Base-by-base conservation (phyloP, 768 basidiomycete species). In the Hebeloma cylindrosporum region DNA sequence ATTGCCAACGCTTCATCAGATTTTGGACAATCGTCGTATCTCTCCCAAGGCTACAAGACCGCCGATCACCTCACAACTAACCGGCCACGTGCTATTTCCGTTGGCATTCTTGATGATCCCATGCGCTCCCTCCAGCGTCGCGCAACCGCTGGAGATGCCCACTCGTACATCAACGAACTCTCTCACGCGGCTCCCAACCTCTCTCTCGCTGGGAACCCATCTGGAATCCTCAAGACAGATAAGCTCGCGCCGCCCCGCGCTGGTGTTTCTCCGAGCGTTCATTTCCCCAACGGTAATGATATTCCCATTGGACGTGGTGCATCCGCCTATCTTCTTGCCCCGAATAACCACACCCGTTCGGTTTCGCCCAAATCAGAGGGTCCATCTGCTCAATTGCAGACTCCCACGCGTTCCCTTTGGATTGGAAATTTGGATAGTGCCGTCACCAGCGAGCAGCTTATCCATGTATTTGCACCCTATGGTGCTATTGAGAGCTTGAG, bases 381-480 rank as follows among this genome's bases (percentile, higher is more conserved):
- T 25, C 73, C 78, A 31, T 73, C 79, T 26, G 79, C 82, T 9
- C 88, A 93, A 59, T 79, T 85, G 42, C 94, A 97, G 68, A 86
- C 91, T 29, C 95, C 96, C 26, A 95, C 95, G 8, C 85, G 96
- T 39, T 94, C 92, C 25, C 73, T 99, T 21, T 99, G 96, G 95
- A 96, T 99, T 60, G 96, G 96, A 37, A 98, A 98, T 66, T 73
- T 99, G 38, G 96, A 97, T 65, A 90, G 88, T 54, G 88, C 87
- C 42, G 90, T 95, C 43, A 93, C 93, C 2, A 90, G 91, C 57
- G 91, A 94, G 61, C 91, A 96, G 60, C 82, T 99, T 43, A 90
- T 96, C 44, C 85, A 89, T 53, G 91, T 96, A 20, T 99, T 99
- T 67, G 88, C 92, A 20, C 88, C 89, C 0, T 99, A 99, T 61